Base-by-base conservation (phyloP, 345 rosid species). In the Nasturtium officinale region DNA sequence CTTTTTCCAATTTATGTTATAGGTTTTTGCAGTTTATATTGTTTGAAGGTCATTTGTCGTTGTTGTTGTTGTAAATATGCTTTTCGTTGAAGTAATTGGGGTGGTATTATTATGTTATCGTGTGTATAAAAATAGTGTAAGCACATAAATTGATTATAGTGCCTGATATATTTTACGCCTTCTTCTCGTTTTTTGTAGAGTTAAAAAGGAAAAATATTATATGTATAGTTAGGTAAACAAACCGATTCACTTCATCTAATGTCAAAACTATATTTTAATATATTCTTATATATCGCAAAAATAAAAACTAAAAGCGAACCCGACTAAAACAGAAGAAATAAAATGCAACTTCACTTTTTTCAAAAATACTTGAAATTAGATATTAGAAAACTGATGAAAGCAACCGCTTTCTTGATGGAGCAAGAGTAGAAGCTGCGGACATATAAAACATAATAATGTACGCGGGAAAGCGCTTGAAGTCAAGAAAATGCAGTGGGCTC, bases 41-140 rank as follows among this genome's bases (percentile, higher is more conserved):
- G 62, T 9, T 20, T 53, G 54, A 62, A 1, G 61, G 17, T 35
- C 6, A 18, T 5, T 57, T 5, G n/a, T n/a, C n/a, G n/a, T 17
- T 57, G 6, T 0, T 18, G 15, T 56, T 57, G 30, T 32, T 75
- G 74, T 75, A 67, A 5, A 67, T 75, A 75, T 51, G 62, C 0
- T 51, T 46, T 40, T 75, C 40, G 9, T 21, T 48, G 23, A 26
- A 21, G 53, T 37, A 59, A 74, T 28, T 17, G 20, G 48, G 72
- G 30, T 43, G 17, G 54, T 18, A 40, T 57, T 50, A 20, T 23
- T 42, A 20, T 74, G 47, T 58, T 57, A 18, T 55, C 15, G 67
- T 28, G 48, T 67, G 54, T 58, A 50, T 67, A 51, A 59, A 48
- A 67, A 6, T 47, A 38, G 30, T 48, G 30, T 17, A 35, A 33